Evolutionary conservation across 1,139 yeast genomes (phyloP), one percentile per base, ranked within the genome.

Genomic region (Suhomyces bribrorum): DNA sequence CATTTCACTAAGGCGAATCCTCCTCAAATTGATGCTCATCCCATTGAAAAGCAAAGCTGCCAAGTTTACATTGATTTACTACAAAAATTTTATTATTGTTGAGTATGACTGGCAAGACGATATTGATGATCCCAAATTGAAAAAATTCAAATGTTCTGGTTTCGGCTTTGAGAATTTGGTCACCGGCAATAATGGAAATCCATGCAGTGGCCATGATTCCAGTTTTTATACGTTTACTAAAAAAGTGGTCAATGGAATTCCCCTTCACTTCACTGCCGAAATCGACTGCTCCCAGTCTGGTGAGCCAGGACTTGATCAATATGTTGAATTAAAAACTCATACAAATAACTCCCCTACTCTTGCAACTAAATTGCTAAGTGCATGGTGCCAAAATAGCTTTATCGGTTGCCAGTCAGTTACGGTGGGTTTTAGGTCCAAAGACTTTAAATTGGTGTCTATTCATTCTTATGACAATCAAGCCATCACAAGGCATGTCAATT

Each of bases 241-340:
- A 11, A 56, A 48, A 20, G 31, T 33, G 1, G 40, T 54, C 6
- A 42, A 36, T 22, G 45, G 38, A 5, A 41, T 40, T 7, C 47
- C 50, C 4, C 34, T 58, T 3, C 38, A 45, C 13, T 56, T 50
- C 34, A 49, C 60, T 6, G 62, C 64, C 3, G 64, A 59, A 38
- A 52, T 59, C 9, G 64, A 59, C 43, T 49, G 57, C 26, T 43
- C 51, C 6, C 23, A 26, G 12, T 39, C 17, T 6, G 41, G 28
- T n/a, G 27, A 26, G 3, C 23, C 47, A 5, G 53, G 48, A 3
- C 31, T 45, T n/a, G 35, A 26, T 4, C 45, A 43, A 32, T 57
- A 53, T 34, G 54, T 59, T 2, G 64, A 59, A 35, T 43, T 59
- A 32, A 59, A 59, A 31, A 56, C 64, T 1, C 62, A 56, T 39